Evolutionary conservation across 345 rosid species (phyloP).

Genomic region (Aurinia saxatilis): DNA sequence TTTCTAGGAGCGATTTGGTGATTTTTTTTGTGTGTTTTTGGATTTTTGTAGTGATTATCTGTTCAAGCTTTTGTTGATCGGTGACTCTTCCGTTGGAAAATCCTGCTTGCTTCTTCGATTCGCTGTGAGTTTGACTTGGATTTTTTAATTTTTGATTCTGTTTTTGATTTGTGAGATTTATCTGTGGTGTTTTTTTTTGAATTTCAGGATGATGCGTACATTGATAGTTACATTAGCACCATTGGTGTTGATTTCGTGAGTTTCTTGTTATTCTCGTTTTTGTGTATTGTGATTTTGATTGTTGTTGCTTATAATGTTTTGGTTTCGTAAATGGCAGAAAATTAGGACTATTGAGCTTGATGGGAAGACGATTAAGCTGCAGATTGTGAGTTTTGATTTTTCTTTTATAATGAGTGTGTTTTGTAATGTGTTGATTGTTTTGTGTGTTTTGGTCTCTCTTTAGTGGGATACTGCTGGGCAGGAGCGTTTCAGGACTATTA

Average conservation of each 20-base stretch:
- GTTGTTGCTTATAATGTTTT: background rate
- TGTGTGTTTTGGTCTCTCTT: slow-evolving; percentile 11
- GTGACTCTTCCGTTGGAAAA: slow-evolving; percentile 83
- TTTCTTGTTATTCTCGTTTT: background rate
- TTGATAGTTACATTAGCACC: slow-evolving; percentile 81
- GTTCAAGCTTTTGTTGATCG: slow-evolving; percentile 72
- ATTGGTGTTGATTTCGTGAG: slow-evolving; percentile 89
- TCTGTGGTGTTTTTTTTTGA: background rate
- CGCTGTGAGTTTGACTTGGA: slow-evolving; percentile 42
- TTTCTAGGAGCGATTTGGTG: background rate
- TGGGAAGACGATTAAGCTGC: slow-evolving; percentile 74
- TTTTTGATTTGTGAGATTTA: too few species aligned
- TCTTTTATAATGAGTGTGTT: background rate
- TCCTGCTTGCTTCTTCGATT: slow-evolving; percentile 75
- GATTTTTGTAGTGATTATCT: slow-evolving; percentile 76
- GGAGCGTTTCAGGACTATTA: slow-evolving; percentile 86
- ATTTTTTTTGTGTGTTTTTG: background rate
- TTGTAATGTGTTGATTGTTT: background rate
- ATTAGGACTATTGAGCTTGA: slow-evolving; percentile 75
- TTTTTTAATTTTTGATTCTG: background rate
- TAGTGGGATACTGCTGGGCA: slow-evolving; percentile 96
- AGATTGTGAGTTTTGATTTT: slow-evolving; percentile 52
- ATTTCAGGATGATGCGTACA: slow-evolving; percentile 74
- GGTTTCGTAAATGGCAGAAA: slow-evolving; percentile 37
- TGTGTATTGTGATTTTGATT: too few species aligned